Percentiles rank a stretch among this genome's conserved stretches.
Conservation (phyloP, 2,329 filamentous ascomycete genomes). For the Neobulgaria alba region DNA sequence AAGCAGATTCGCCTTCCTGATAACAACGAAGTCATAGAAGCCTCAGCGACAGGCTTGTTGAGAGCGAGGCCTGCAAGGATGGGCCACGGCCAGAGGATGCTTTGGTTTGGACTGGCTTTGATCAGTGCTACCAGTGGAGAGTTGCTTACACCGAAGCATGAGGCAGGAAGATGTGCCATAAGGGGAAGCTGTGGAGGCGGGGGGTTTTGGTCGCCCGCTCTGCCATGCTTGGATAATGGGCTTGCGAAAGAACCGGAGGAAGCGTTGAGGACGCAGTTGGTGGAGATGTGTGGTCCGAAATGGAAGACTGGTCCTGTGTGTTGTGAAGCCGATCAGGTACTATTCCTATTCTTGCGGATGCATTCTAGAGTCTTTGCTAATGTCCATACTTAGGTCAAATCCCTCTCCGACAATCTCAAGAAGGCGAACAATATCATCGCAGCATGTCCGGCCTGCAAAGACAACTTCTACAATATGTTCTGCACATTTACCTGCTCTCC, state of each 20-base stretch:
- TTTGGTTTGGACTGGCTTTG: slow-evolving; percentile 18
- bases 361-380: background rate
- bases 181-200: slow-evolving; percentile 87
- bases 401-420: slow-evolving; percentile 75
- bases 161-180: slow-evolving; percentile 82
- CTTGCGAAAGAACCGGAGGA: slow-evolving; percentile 66
- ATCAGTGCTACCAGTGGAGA: too few relatives aligned
- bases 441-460: slow-evolving; percentile 91
- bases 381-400: slow-evolving; percentile 50
- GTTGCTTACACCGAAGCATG: slow-evolving; percentile 51
- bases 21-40: too few relatives aligned
- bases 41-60: too few relatives aligned
- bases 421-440: slow-evolving; percentile 84
- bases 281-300: slow-evolving; percentile 77
- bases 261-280: slow-evolving; percentile 65
- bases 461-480: slow-evolving; percentile 97
- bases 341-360: slow-evolving; percentile 10
- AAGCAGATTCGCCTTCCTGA: too few relatives aligned
- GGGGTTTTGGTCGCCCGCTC: slow-evolving; percentile 77
- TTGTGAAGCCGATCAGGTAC: slow-evolving; percentile 70
- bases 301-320: slow-evolving; percentile 82
- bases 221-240: slow-evolving; percentile 90
- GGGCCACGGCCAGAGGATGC: slow-evolving; percentile 14
- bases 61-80: slow-evolving; percentile 7
- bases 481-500: slow-evolving; percentile 98